Conservation (phyloP, 2,329 filamentous ascomycete species). For the Aureobasidium sp. region DNA sequence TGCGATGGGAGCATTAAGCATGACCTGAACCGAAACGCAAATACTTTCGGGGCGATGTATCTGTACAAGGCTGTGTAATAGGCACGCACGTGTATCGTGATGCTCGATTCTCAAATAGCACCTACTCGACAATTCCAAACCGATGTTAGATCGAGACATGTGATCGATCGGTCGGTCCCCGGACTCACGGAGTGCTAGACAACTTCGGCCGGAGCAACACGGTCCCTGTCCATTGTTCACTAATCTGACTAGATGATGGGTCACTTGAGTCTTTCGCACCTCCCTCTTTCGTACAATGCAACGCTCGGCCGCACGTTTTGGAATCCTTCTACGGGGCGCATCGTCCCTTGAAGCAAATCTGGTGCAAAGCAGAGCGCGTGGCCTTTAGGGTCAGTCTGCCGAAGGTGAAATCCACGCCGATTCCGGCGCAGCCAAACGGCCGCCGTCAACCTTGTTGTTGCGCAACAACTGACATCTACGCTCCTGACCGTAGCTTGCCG, state of each 20-base stretch:
- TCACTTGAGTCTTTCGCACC: not conserved
- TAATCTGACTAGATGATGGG: not conserved
- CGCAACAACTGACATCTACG: not conserved
- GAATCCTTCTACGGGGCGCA: not conserved
- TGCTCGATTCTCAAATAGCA: not conserved
- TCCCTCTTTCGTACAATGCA: slow-evolving; percentile 10
- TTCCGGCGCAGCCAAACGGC: not conserved
- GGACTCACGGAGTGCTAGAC: not conserved
- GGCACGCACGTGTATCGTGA: not conserved
- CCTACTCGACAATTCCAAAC: not conserved
- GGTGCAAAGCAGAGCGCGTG: not conserved
- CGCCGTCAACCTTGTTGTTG: slow-evolving; percentile 9
- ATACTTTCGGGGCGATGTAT: not conserved
- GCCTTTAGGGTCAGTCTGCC: slow-evolving; percentile 1
- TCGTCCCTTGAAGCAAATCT: slow-evolving; percentile 1
- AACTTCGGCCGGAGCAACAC: not conserved
- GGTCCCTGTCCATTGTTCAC: not conserved
- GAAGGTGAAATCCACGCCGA: slow-evolving; percentile 2
- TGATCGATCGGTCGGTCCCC: not conserved
- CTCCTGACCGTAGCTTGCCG: not conserved
- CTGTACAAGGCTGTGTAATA: not conserved
- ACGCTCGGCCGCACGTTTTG: not conserved
- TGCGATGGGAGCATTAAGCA: slow-evolving; percentile 4
- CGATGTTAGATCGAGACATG: not conserved
- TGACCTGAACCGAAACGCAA: slow-evolving; percentile 7